These are phyloP conservation scores for Dryadomyces quercus-mongolicae DNA, from an alignment of 2,329 filamentous ascomycete genomes.

Conservation along the genomic window DNA sequence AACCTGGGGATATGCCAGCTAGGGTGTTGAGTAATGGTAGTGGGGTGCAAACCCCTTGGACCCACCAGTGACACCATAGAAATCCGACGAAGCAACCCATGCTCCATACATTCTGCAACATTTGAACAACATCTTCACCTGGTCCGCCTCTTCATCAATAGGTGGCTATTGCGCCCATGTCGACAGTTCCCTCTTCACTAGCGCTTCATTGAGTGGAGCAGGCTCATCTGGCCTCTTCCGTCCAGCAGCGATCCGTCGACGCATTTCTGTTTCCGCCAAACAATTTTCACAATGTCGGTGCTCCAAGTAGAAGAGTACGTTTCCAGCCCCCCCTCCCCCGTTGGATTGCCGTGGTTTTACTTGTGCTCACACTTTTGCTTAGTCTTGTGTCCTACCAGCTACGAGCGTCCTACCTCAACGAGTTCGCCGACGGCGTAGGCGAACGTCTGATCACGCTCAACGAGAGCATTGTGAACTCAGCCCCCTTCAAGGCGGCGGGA, in stretches of 20 bases:
- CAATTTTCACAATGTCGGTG: conserved; percentile 24
- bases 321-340: not conserved
- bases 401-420: conserved; percentile 65
- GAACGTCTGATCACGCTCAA: conserved; percentile 76
- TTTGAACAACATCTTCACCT: not conserved
- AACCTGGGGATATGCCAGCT: no score
- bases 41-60: no score
- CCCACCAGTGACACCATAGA: no score
- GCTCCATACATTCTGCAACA: not conserved
- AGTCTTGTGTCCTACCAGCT: conserved; percentile 77
- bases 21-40: no score
- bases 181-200: not conserved
- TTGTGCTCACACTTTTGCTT: conserved; percentile 1
- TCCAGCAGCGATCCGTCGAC: not conserved
- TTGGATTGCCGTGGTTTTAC: not conserved
- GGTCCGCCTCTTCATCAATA: no score
- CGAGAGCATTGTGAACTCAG: conserved; percentile 65
- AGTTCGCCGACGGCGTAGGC: conserved; percentile 72
- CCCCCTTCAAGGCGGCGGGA: conserved; percentile 70
- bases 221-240: not conserved
- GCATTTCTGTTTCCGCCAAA: not conserved
- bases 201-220: not conserved
- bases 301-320: conserved; percentile 30
- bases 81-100: no score
- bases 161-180: not conserved